Conservation (phyloP, 805 yeast species). For the Jamesozyma lodderae region DNA sequence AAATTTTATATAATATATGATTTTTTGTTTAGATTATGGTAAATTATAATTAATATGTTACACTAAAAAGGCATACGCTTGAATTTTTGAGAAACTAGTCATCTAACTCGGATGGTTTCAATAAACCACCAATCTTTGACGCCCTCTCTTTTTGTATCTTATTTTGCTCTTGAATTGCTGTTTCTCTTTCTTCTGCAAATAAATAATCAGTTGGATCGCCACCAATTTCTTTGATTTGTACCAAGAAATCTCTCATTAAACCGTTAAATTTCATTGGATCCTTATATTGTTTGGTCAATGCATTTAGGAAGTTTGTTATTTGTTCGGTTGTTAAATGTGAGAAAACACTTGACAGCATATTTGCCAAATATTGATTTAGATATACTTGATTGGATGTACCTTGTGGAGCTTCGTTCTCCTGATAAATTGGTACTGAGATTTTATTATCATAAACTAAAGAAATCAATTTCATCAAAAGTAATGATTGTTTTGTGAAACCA, state of each 20-base stretch:
- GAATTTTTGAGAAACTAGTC: conserved; percentile 48
- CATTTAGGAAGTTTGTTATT: conserved; percentile 70
- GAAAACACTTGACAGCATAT: conserved; percentile 80
- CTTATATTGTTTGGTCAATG: conserved; percentile 61
- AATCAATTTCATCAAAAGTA: conserved; percentile 72
- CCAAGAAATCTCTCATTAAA: conserved; percentile 86
- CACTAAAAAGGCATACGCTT: no score
- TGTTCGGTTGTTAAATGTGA: conserved; percentile 83
- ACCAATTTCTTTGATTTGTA: conserved; percentile 91
- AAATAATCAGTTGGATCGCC: conserved; percentile 93
- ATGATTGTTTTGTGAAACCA: conserved; percentile 83
- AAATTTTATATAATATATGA: no score
- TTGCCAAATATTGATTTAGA: conserved; percentile 71
- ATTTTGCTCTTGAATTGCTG: conserved; percentile 59
- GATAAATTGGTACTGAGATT: conserved; percentile 70
- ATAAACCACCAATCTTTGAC: conserved; percentile 79
- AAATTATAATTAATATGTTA: no score
- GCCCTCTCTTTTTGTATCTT: conserved; percentile 72
- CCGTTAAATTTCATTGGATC: conserved; percentile 73
- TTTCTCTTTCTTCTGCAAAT: conserved; percentile 87
- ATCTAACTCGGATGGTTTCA: conserved; percentile 91
- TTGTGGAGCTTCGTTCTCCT: conserved; percentile 68
- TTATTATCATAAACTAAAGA: conserved; percentile 71
- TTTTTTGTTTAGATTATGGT: no score
- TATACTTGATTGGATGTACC: conserved; percentile 78